Base-by-base conservation (phyloP, 225 moss, liverwort and hornwort species). In the Ulota crispa region DNA sequence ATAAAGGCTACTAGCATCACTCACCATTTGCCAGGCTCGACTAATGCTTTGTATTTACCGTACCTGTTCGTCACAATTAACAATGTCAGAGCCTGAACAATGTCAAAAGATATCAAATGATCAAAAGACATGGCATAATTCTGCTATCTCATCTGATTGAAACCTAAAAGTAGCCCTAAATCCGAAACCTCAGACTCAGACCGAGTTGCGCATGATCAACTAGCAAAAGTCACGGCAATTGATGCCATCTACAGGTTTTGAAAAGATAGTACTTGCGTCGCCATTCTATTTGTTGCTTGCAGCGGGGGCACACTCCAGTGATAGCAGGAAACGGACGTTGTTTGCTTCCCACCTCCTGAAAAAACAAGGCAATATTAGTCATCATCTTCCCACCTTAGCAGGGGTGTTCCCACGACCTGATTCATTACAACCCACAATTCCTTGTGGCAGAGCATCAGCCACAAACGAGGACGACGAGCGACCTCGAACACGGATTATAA, bases 221-320 rank as follows among this genome's bases (percentile, higher is more conserved):
- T 57, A 77, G 73, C 36, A 69, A 28, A 67, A 80, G 64, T 45
- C 50, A 50, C 14, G 23, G 54, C 34, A 76, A 31, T 67, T 79
- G 31, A 76, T 78, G 57, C 41, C 23, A 66, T 75, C 42, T 71
- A 43, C 52, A 76, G 68, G 71, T 69, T 60, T 28, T 30, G 72
- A 64, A 42, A 80, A 19, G 70, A 60, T 68, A 78, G 85, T 90
- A 92, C 92, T 92, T 92, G 81, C 92, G 88, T 72, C 88, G 83
- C 92, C 92, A 92, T 73, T 90, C 89, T 83, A 92, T 92, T 74
- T 92, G 92, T 76, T 92, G 90, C 83, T 92, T 92, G 92, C 92
- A 92, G 52, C 90, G 92, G 85, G 88, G 86, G 80, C 92, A 92
- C 37, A 92, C 92, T 69, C 90, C 90, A 70, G 90, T 90, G 27